A percentile compares a stretch with the other conserved stretches of the same genome.
Conservation (phyloP, 78 protist species). For the Polysphondylium violaceum region DNA sequence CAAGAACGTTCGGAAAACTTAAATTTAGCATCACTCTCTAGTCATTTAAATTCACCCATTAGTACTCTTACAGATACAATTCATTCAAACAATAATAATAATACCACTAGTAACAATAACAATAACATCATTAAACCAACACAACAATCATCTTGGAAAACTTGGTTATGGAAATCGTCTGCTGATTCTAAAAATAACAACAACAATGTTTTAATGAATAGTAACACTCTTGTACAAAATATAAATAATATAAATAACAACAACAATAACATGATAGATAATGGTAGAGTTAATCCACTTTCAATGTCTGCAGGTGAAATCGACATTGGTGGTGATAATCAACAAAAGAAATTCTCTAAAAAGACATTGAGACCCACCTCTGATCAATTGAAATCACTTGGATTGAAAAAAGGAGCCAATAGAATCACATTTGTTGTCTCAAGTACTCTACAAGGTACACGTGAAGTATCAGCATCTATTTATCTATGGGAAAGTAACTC, state of each 20-base stretch:
- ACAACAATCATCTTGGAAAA: conserved; percentile 24
- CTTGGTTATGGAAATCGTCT: conserved; percentile 44
- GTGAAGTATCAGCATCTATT: conserved; percentile 72
- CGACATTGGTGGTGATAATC: not conserved
- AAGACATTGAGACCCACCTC: conserved; percentile 77
- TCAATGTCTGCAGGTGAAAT: not conserved
- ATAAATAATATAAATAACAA: not conserved
- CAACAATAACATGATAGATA: too few species aligned
- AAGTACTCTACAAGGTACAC: conserved; percentile 85
- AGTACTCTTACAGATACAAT: too few species aligned
- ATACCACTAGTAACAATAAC: not conserved
- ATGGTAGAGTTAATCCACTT: not conserved
- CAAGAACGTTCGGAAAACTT: too few species aligned
- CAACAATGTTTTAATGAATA: not conserved
- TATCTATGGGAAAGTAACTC: conserved; percentile 83
- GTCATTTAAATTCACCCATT: too few species aligned
- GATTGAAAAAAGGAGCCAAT: conserved; percentile 90
- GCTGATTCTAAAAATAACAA: not conserved
- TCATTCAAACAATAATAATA: not conserved
- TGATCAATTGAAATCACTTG: conserved; percentile 79
- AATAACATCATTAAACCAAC: not conserved
- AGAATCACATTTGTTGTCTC: conserved; percentile 84
- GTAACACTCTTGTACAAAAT: not conserved
- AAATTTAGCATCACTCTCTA: too few species aligned
- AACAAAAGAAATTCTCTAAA: conserved; percentile 32